A percentile compares a stretch with the other conserved stretches of the same genome.
phyloP scores from a whole-genome alignment of 495 filamentous ascomycete genomes.

The Neurospora discreta region DNA sequence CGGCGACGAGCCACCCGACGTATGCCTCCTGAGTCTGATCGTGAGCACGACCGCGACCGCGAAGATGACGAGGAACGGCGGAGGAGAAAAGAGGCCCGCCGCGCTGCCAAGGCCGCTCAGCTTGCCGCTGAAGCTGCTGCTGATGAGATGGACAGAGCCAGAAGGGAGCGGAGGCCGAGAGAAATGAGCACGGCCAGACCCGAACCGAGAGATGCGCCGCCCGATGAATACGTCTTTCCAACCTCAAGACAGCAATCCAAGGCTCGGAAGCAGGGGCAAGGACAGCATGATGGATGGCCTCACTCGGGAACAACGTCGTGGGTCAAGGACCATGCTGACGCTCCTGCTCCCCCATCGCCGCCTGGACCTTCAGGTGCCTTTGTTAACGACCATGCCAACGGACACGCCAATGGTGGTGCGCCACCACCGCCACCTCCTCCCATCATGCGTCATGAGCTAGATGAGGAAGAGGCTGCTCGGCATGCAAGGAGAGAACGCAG shows the following conservation, averaged over 20 bases:
- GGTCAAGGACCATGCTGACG: slow-evolving; percentile 50
- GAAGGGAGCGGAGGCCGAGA: slow-evolving; percentile 6
- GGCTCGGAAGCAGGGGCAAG: slow-evolving; percentile 24
- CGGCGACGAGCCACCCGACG: slow-evolving; percentile 14
- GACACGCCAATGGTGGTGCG: neutral
- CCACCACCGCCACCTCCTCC: neutral
- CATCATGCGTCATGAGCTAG: slow-evolving; percentile 29
- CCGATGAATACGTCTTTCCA: slow-evolving; percentile 34
- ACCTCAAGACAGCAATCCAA: slow-evolving; percentile 13
- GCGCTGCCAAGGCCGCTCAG: slow-evolving; percentile 21
- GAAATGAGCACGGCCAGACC: slow-evolving; percentile 10
- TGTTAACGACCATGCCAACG: slow-evolving; percentile 28
- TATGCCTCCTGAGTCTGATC: slow-evolving; percentile 4
- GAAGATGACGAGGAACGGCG: slow-evolving; percentile 39
- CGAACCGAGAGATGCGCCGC: slow-evolving; percentile 22
- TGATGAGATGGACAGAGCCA: neutral
- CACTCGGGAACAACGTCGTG: slow-evolving; percentile 46
- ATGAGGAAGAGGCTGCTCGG: slow-evolving; percentile 32
- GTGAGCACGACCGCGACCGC: neutral
- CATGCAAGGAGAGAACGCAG: slow-evolving; percentile 28
- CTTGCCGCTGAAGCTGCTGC: neutral
- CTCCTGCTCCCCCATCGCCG: slow-evolving; percentile 35
- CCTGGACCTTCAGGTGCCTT: slow-evolving; percentile 14
- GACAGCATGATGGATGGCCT: slow-evolving; percentile 34
- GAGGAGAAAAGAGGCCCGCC: slow-evolving; percentile 37